These are phyloP conservation scores for Neodidymelliopsis sp. DNA, from an alignment of 2,329 filamentous ascomycete genomes.

Conservation along the genomic window DNA sequence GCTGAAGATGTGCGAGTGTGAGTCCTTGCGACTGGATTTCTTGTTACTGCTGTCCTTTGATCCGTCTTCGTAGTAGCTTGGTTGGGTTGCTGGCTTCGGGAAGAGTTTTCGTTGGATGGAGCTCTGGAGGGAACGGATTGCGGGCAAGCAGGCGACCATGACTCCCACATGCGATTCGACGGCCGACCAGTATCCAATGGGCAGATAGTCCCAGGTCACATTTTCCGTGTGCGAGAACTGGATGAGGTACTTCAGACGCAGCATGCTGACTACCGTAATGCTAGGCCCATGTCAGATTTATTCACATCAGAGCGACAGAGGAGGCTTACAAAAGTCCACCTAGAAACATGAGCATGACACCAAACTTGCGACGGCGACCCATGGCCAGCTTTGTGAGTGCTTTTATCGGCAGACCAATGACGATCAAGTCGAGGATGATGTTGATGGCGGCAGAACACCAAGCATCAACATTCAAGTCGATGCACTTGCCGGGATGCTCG, in stretches of 20 bases:
- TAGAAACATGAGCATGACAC: slow-evolving; percentile 49
- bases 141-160: slow-evolving; percentile 37
- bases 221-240: slow-evolving; percentile 54
- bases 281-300: slow-evolving; percentile 27
- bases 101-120: too few relatives aligned
- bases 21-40: not conserved
- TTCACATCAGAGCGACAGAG: not conserved
- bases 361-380: slow-evolving; percentile 37
- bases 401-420: slow-evolving; percentile 42
- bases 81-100: slow-evolving; percentile 1
- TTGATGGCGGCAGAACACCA: slow-evolving; percentile 42
- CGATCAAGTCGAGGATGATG: slow-evolving; percentile 41
- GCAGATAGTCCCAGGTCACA: slow-evolving; percentile 46
- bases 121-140: slow-evolving; percentile 28
- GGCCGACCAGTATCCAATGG: slow-evolving; percentile 38
- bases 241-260: slow-evolving; percentile 54
- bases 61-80: slow-evolving; percentile 7
- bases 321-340: slow-evolving; percentile 50
- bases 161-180: slow-evolving; percentile 39
- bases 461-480: slow-evolving; percentile 34
- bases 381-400: slow-evolving; percentile 42
- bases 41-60: slow-evolving; percentile 1
- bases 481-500: slow-evolving; percentile 34
- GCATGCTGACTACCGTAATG: slow-evolving; percentile 55
- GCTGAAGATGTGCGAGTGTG: slow-evolving; percentile 2